Evolutionary conservation across 768 basidiomycete genomes (phyloP), one percentile per base, ranked within the genome.

Genomic region (Hemileccinum rubropunctum): DNA sequence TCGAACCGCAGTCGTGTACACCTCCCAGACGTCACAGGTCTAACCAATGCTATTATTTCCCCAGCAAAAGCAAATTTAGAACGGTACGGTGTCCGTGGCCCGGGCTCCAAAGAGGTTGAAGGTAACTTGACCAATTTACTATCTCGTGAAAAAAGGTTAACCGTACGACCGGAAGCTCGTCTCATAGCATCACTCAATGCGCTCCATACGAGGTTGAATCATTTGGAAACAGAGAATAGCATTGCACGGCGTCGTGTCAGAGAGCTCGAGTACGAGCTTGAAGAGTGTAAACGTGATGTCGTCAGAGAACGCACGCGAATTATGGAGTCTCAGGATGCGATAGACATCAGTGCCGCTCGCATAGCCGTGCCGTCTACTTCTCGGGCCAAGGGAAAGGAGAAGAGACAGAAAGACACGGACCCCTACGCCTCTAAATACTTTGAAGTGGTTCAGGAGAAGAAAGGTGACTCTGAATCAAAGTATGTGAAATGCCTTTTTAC

Each of bases 361-460:
- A 43, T 51, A 34, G 41, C 53, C 11, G 46, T 42, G 4, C 60
- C 63, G 14, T 57, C 67, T 0, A 53, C 49, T 11, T 55, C 53
- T 40, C 66, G 65, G 2, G 50, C 43, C 13, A 67, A 61, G 42
- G 63, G 63, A 7, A 69, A 68, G 28, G 63, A 67, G 43, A 64
- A 23, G 45, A 60, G 56, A 42, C 39, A 34, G 21, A 75, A 73
- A 36, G 73, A 72, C 10, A 69, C 71, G 42, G 71, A 75, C 13
- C 40, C 47, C 2, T 37, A 75, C 23, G 64, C 71, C 20, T 72
- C 75, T 52, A 72, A 84, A 45, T 91, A 93, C 57, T 77, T 77
- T 49, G 86, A 89, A 56, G 86, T 82, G 5, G 87, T 95, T 0
- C 86, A 90, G 53, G 91, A 94, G 66, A 94, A 94, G 66, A 90